Conservation (phyloP, 805 yeast genomes). For the Helenozyma baotianmanensis region DNA sequence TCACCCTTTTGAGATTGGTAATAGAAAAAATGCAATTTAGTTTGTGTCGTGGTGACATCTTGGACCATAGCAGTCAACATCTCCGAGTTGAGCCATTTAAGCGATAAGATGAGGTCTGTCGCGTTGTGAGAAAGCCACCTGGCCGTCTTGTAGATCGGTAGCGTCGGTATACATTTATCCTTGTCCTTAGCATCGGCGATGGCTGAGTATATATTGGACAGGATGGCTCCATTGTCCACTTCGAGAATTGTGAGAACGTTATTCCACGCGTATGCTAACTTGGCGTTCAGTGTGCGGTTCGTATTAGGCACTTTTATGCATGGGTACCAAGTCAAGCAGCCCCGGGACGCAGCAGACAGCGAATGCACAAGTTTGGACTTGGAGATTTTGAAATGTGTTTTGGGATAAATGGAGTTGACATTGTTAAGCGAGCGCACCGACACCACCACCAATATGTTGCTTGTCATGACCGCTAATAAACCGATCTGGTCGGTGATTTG, state of each 20-base stretch:
- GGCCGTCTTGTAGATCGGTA: conserved; percentile 23
- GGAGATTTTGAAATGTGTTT: conserved; percentile 51
- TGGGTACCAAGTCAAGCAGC: conserved; percentile 64
- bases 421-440: conserved; percentile 48
- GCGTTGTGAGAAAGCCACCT: conserved; percentile 17
- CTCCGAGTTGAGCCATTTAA: conserved; percentile 49
- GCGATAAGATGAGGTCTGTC: conserved; percentile 32
- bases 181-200: conserved; percentile 33
- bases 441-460: conserved; percentile 45
- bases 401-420: conserved; percentile 18
- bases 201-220: conserved; percentile 21
- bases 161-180: conserved; percentile 28
- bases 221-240: conserved; percentile 34
- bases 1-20: not conserved
- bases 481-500: conserved; percentile 57
- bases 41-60: conserved; percentile 4
- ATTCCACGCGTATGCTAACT: conserved; percentile 68
- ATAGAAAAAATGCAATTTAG: conserved; percentile 6
- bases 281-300: conserved; percentile 21
- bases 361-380: conserved; percentile 34
- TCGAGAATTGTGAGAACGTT: conserved; percentile 55
- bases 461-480: conserved; percentile 55
- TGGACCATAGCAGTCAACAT: conserved; percentile 22
- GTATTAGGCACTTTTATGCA: conserved; percentile 16
- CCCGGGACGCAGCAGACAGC: conserved; percentile 25